Conservation (phyloP, 148 eudicot species). For the Tetragonia tetragonoides region DNA sequence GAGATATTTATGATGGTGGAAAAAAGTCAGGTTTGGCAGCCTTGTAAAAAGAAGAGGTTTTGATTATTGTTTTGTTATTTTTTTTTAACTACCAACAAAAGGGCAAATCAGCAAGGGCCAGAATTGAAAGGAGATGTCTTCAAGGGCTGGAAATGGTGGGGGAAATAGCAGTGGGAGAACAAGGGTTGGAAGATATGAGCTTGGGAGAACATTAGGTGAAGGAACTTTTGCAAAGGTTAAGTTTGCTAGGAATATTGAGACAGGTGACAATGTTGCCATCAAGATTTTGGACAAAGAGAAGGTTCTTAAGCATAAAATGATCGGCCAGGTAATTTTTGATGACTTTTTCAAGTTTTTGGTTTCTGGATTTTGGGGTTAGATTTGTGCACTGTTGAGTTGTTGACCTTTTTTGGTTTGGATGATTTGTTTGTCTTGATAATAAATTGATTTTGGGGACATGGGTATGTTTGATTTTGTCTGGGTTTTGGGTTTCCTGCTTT, state of each 20-base stretch:
- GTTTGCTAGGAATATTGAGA: constrained; percentile 45
- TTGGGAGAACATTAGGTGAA: constrained; percentile 50
- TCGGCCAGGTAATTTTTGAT: constrained; percentile 56
- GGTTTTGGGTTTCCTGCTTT: background rate
- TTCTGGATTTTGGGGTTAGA: background rate
- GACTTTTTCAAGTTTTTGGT: background rate
- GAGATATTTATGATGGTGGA: constrained; percentile 33
- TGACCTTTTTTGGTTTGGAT: constrained; percentile 1
- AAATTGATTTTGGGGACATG: background rate
- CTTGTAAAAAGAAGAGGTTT: constrained; percentile 53
- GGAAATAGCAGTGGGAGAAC: constrained; percentile 28
- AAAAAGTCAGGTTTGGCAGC: constrained; percentile 53
- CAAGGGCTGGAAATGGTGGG: constrained; percentile 20
- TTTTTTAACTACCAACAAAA: background rate
- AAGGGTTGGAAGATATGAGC: constrained; percentile 46
- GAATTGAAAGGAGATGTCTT: constrained; percentile 21
- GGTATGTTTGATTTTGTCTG: constrained; percentile 6
- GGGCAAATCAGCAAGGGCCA: background rate
- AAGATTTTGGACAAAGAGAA: constrained; percentile 51
- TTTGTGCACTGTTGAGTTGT: background rate
- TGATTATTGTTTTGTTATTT: background rate
- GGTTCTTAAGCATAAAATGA: constrained; percentile 66
- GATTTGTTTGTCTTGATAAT: background rate
- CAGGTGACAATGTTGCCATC: constrained; percentile 44
- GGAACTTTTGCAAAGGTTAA: constrained; percentile 55